phyloP scores from a whole-genome alignment of 2,329 filamentous ascomycete species.

The Penicillium occitanis region DNA sequence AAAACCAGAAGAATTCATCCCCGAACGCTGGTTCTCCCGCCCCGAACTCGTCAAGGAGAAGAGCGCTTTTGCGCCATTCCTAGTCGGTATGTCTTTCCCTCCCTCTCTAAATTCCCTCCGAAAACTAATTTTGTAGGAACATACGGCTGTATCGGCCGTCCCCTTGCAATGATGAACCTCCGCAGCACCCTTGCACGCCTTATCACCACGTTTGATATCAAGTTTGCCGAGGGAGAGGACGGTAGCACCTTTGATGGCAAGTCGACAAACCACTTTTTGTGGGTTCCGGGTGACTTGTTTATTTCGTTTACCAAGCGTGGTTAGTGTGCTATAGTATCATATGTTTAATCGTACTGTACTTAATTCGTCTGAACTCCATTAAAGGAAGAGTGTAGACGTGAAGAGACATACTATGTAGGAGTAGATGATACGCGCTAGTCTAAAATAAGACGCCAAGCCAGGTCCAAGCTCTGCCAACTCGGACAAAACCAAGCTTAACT shows the following conservation, averaged over 20 bases:
- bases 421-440: background rate
- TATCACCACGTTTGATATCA: constrained; percentile 37
- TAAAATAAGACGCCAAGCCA: constrained; percentile 3
- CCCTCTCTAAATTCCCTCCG: background rate
- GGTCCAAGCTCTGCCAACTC: constrained; percentile 2
- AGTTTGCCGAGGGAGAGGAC: constrained; percentile 37
- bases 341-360: background rate
- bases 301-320: constrained; percentile 23
- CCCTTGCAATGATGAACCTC: constrained; percentile 39
- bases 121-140: constrained; percentile 26
- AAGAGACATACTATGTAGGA: background rate
- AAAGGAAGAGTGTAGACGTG: background rate
- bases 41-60: constrained; percentile 37
- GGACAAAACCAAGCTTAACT: constrained; percentile 5
- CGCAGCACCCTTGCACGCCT: constrained; percentile 36
- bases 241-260: constrained; percentile 33
- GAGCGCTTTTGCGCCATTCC: constrained; percentile 38
- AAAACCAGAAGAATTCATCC: constrained; percentile 32
- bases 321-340: background rate
- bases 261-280: constrained; percentile 40
- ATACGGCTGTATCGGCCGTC: constrained; percentile 40
- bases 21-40: constrained; percentile 38
- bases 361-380: background rate
- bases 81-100: constrained; percentile 26
- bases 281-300: constrained; percentile 25